phyloP scores from a whole-genome alignment of 2,329 filamentous ascomycete species.

The Aspergillus sp. region DNA sequence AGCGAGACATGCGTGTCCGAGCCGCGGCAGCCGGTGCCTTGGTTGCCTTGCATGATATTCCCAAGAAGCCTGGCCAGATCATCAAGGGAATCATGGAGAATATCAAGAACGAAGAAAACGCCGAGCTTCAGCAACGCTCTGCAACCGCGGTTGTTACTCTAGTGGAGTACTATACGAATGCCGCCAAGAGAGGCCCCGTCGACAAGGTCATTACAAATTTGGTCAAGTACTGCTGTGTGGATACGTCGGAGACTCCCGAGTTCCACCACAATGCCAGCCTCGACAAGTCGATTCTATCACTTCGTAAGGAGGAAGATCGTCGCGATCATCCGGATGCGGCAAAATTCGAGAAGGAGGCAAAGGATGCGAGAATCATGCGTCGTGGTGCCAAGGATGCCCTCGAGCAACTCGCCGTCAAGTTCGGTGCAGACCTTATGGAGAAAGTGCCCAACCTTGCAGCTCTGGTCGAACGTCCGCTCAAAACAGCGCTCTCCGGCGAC shows the following conservation, averaged over 20 bases:
- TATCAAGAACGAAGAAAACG: slow-evolving; percentile 89
- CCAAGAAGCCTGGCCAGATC: slow-evolving; percentile 87
- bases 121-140: slow-evolving; percentile 82
- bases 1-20: slow-evolving; percentile 80
- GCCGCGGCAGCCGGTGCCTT: slow-evolving; percentile 84
- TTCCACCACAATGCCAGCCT: slow-evolving; percentile 80
- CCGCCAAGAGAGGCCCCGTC: slow-evolving; percentile 77
- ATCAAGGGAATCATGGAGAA: slow-evolving; percentile 99
- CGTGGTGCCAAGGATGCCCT: slow-evolving; percentile 92
- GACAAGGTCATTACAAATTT: slow-evolving; percentile 96
- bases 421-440: slow-evolving; percentile 74
- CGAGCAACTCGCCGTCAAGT: slow-evolving; percentile 78
- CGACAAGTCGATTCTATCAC: slow-evolving; percentile 79
- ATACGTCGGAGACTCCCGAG: slow-evolving; percentile 95
- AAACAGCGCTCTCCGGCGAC: slow-evolving; percentile 68
- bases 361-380: slow-evolving; percentile 82
- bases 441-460: slow-evolving; percentile 77
- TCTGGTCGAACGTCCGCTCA: slow-evolving; percentile 80
- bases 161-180: slow-evolving; percentile 80
- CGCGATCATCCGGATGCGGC: slow-evolving; percentile 88
- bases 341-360: slow-evolving; percentile 86
- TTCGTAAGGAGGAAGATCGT: slow-evolving; percentile 95
- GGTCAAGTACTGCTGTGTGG: slow-evolving; percentile 96
- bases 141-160: slow-evolving; percentile 80
- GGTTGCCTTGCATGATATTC: slow-evolving; percentile 80